A percentile compares a stretch with the other conserved stretches of the same genome.
These are phyloP conservation scores for Puccinia triticina DNA, from an alignment of 1,284 basidiomycete genomes.

Conservation along the genomic window DNA sequence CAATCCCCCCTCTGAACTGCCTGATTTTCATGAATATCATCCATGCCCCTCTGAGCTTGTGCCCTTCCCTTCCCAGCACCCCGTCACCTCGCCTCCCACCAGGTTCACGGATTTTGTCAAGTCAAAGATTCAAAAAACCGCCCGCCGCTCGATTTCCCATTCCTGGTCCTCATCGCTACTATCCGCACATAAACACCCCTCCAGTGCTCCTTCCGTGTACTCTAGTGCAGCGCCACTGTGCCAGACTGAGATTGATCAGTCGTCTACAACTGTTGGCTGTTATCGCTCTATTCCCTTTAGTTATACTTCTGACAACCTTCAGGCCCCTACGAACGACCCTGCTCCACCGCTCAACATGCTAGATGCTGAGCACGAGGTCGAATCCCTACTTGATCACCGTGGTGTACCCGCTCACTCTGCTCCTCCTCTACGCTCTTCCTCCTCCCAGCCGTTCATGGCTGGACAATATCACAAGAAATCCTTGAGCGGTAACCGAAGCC, in stretches of 20 bases:
- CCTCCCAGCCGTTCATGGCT: neutral
- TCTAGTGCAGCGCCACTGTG: neutral
- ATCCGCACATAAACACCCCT: neutral
- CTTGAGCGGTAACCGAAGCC: neutral
- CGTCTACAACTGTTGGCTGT: neutral
- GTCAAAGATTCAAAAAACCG: conserved; percentile 25
- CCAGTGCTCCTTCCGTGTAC: neutral
- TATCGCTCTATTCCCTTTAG: neutral
- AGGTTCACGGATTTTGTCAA: neutral
- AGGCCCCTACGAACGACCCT: neutral
- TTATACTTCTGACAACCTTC: neutral
- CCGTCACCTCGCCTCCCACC: neutral
- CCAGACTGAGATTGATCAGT: neutral
- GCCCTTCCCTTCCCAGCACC: conserved; percentile 10
- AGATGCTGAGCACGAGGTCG: conserved; percentile 7
- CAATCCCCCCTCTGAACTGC: neutral
- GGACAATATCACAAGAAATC: neutral
- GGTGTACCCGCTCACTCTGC: neutral
- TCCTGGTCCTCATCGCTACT: neutral
- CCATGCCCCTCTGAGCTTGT: neutral
- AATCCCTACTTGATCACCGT: neutral
- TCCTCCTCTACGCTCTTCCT: neutral
- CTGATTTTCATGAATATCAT: conserved; percentile 11
- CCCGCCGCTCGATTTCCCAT: neutral
- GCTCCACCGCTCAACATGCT: neutral